Percentiles rank a stretch among this genome's conserved stretches.
phyloP scores from a whole-genome alignment of 306 rosid genomes.

The Cercis canadensis region DNA sequence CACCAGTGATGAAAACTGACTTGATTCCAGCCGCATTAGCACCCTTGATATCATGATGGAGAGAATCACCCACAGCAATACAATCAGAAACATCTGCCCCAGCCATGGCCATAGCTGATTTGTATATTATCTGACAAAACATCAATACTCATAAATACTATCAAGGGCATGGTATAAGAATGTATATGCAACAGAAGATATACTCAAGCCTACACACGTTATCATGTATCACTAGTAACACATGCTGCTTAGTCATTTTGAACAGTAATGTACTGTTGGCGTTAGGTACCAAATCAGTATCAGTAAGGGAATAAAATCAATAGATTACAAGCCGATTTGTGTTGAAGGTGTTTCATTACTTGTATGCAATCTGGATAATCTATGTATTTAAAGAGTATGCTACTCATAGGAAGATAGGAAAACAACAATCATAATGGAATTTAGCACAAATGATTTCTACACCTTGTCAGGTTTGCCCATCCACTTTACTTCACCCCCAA shows the following conservation, averaged over 20 bases:
- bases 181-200: conserved; percentile 22
- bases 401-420: conserved; percentile 10
- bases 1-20: conserved; percentile 75
- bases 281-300: conserved; percentile 6
- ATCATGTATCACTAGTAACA: not conserved
- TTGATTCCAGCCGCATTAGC: conserved; percentile 81
- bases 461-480: conserved; percentile 99
- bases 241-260: conserved; percentile 29
- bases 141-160: conserved; percentile 21
- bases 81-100: conserved; percentile 68
- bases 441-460: conserved; percentile 18
- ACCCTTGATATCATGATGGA: conserved; percentile 95
- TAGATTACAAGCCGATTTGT: not conserved
- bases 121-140: conserved; percentile 71
- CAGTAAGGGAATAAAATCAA: conserved; percentile 10
- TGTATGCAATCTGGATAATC: conserved; percentile 25
- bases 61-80: conserved; percentile 91
- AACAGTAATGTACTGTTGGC: conserved; percentile 8
- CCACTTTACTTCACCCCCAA: conserved; percentile 97
- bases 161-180: conserved; percentile 30
- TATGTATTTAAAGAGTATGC: conserved; percentile 15
- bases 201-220: not conserved
- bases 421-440: conserved; percentile 16
- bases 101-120: conserved; percentile 77
- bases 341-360: not conserved